Evolutionary conservation across 2,329 filamentous ascomycete species (phyloP).

Genomic region (Mycosphaerella arachidis): DNA sequence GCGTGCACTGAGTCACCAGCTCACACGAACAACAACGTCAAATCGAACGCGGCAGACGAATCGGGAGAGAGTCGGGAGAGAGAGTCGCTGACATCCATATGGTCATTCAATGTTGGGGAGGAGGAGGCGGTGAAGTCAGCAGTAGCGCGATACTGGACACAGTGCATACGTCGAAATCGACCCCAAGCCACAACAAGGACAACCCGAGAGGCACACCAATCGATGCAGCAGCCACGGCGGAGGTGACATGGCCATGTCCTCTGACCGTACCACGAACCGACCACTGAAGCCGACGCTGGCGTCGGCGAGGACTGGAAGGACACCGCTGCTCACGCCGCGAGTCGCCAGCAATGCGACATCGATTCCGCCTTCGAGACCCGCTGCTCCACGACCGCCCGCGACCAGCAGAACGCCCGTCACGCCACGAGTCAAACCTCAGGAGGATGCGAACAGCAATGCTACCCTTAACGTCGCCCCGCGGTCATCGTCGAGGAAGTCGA

Average conservation of each 20-base stretch:
- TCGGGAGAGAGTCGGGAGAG: not conserved
- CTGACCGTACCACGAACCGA: slow-evolving; percentile 31
- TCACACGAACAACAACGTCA: not conserved
- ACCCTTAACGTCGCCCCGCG: slow-evolving; percentile 67
- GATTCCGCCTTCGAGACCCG: slow-evolving; percentile 28
- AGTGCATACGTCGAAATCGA: not conserved
- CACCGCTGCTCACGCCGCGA: slow-evolving; percentile 55
- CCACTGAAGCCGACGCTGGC: slow-evolving; percentile 64
- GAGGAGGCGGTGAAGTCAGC: not conserved
- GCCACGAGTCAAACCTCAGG: slow-evolving; percentile 21
- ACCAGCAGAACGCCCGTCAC: slow-evolving; percentile 37
- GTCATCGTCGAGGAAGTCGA: slow-evolving; percentile 66
- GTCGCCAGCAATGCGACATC: slow-evolving; percentile 34
- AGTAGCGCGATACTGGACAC: not conserved
- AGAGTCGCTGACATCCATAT: not conserved
- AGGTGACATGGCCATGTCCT: slow-evolving; percentile 46
- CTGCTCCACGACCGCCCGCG: slow-evolving; percentile 28
- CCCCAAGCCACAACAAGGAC: not conserved
- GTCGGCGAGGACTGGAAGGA: slow-evolving; percentile 52
- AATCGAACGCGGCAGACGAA: not conserved
- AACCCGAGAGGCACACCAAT: not conserved
- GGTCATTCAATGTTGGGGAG: not conserved
- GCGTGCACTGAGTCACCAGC: not conserved
- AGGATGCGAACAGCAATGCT: slow-evolving; percentile 38
- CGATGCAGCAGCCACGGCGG: not conserved